phyloP scores from a whole-genome alignment of 2,329 filamentous ascomycete species.

The Ascochyta fabae region DNA sequence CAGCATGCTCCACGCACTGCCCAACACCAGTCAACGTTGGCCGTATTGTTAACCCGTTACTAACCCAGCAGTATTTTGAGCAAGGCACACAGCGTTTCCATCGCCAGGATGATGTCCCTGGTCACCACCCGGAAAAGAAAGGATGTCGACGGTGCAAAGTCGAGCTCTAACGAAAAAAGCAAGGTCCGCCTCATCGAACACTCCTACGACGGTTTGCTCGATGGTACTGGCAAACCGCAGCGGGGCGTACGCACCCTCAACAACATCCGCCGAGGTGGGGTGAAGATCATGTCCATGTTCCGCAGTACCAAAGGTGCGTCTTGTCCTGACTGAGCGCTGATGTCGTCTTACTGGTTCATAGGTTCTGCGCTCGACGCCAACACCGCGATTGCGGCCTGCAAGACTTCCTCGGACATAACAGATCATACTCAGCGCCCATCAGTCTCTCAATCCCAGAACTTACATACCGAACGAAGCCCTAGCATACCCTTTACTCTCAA shows the following conservation, averaged over 20 bases:
- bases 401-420: constrained; percentile 18
- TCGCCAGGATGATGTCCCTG: constrained; percentile 40
- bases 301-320: constrained; percentile 39
- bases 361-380: constrained; percentile 7
- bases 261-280: constrained; percentile 39
- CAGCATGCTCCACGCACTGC: constrained; percentile 4
- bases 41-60: constrained; percentile 9
- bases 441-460: constrained; percentile 1
- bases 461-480: constrained; percentile 18
- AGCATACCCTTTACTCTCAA: constrained; percentile 23
- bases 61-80: constrained; percentile 5
- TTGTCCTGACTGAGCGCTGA: too few relatives aligned
- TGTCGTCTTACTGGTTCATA: neutral
- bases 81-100: neutral
- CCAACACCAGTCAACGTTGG: constrained; percentile 5
- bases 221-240: constrained; percentile 21
- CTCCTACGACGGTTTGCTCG: constrained; percentile 18
- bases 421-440: constrained; percentile 22
- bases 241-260: constrained; percentile 35
- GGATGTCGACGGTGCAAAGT: constrained; percentile 28
- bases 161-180: constrained; percentile 34
- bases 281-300: constrained; percentile 46
- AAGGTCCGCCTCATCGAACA: constrained; percentile 45
- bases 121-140: constrained; percentile 42
- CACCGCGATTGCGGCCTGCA: constrained; percentile 1